These are phyloP conservation scores for Populus davidiana DNA, from an alignment of 345 rosid genomes.

Conservation along the genomic window DNA sequence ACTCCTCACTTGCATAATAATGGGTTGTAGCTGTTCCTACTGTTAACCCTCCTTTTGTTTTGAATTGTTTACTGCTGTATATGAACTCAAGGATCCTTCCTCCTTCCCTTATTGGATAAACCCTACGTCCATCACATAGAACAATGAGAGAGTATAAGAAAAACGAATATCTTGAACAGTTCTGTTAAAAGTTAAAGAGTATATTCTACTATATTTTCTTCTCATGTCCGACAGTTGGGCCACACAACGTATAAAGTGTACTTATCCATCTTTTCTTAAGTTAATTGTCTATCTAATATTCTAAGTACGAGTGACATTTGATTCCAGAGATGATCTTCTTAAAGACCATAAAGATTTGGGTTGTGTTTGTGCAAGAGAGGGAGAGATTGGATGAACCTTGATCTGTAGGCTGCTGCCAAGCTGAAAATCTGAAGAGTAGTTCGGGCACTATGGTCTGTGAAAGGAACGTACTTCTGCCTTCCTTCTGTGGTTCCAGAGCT, in stretches of 20 bases:
- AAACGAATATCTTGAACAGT: not conserved
- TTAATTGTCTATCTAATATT: not conserved
- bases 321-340: not conserved
- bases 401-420: slow-evolving; percentile 85
- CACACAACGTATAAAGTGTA: not conserved
- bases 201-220: no score
- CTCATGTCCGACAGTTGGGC: no score
- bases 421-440: slow-evolving; percentile 76
- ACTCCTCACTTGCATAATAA: slow-evolving; percentile 82
- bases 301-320: no score
- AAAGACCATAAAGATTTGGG: not conserved
- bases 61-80: slow-evolving; percentile 72
- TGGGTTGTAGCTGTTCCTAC: slow-evolving; percentile 93
- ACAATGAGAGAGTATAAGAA: not conserved
- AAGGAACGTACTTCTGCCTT: slow-evolving; percentile 79
- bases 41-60: slow-evolving; percentile 67
- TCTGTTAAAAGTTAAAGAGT: not conserved
- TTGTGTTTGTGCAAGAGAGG: not conserved
- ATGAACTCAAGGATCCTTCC: slow-evolving; percentile 88
- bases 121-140: slow-evolving; percentile 27
- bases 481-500: slow-evolving; percentile 98
- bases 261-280: not conserved
- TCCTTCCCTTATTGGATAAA: slow-evolving; percentile 71
- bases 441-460: slow-evolving; percentile 65
- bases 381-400: slow-evolving; percentile 40